Conservation (phyloP, 2,329 filamentous ascomycete species). For the Blastomyces silverae region DNA sequence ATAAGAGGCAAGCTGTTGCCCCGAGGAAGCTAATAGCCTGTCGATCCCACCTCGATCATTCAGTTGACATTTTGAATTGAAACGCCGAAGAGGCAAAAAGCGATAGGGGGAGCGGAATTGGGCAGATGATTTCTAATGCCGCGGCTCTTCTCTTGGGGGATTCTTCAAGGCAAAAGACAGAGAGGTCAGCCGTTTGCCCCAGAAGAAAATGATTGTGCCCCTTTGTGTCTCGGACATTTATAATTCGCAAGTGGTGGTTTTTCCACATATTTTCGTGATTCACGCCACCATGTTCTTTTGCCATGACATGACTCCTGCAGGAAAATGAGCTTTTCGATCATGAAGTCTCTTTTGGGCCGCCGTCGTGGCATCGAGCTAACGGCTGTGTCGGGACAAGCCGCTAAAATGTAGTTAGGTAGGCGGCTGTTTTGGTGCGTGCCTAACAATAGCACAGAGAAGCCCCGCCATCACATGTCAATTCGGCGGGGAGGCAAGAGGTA, state of each 20-base stretch:
- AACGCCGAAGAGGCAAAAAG: not conserved
- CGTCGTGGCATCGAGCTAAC: not conserved
- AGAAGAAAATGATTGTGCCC: too few relatives aligned
- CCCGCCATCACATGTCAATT: not conserved
- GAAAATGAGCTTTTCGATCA: too few relatives aligned
- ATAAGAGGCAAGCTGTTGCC: not conserved
- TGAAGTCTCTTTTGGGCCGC: not conserved
- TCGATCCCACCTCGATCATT: too few relatives aligned
- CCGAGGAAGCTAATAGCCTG: not conserved
- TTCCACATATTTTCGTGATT: not conserved
- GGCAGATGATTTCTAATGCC: not conserved
- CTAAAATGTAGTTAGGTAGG: not conserved
- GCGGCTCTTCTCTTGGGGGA: too few relatives aligned
- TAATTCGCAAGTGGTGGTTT: too few relatives aligned
- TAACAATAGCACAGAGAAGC: not conserved
- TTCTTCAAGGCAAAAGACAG: not conserved
- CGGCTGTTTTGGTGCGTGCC: not conserved
- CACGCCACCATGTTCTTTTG: not conserved
- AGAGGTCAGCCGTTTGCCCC: not conserved
- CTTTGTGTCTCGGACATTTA: too few relatives aligned
- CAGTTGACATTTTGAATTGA: not conserved
- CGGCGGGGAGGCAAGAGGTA: not conserved
- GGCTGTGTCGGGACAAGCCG: not conserved
- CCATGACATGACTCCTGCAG: not conserved
- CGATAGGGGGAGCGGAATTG: not conserved